Evolutionary conservation across 768 basidiomycete genomes (phyloP), one percentile per base, ranked within the genome.

Genomic region (Mycena rebaudengoi): DNA sequence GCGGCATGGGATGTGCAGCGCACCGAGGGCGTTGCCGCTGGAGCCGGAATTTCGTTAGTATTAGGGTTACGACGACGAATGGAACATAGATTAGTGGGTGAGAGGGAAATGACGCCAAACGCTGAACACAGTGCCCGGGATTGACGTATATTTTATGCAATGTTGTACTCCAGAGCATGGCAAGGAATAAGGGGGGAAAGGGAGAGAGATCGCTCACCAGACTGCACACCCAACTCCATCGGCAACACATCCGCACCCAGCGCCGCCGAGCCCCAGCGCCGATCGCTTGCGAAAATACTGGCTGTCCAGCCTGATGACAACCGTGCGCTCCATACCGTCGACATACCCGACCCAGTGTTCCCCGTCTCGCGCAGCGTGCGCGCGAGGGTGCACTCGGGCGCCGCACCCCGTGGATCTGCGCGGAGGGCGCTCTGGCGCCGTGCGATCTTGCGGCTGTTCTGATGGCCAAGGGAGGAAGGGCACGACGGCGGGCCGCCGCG

Each of bases 1-100:
- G 3, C 48, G 57, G 25, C 57, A 59, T 4, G 46, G 46, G 8
- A 25, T 59, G 28, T 59, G 57, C 21, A 59, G 57, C 16, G 57
- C 57, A 13, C 57, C 57, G 4, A 59, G 57, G 35, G 48, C 46
- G 39, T 59, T 59, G 26, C 57, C 57, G 33, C 57, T 59, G 32
- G 13, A 45, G 43, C 21, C 12, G 20, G 20, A 11, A 16, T 26
- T 13, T 32, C 12, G 20, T 59, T 44, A 59, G 45, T 39, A 44
- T 25, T 54, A 23, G 7, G 18, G n/a, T 20, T 14, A 7, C 26
- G 12, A 35, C 29, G 12, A 33, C 29, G 16, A n/a, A 40, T 21
- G 18, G 51, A 29, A 28, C 13, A 32, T 5, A 26, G 29, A 35
- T 18, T 2, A 23, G 29, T 35, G 20, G 30, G 53, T 2, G 41